A percentile compares a stretch with the other conserved stretches of the same genome.
These are phyloP conservation scores for Linderniella brevidens DNA, from an alignment of 257 asterid genomes.

Conservation along the genomic window DNA sequence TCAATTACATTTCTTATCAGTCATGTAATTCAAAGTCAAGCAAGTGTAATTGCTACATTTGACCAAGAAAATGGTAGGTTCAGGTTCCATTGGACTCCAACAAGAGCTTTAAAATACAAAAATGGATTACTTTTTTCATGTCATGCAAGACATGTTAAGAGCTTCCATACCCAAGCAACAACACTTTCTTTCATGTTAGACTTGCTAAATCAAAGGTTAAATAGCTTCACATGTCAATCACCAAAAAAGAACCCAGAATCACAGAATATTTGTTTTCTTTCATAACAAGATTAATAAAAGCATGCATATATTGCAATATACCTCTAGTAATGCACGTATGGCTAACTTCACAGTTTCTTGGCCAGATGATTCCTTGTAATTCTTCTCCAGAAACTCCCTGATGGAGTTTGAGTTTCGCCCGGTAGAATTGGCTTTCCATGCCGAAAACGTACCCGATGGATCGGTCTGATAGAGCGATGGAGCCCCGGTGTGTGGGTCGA, in stretches of 20 bases:
- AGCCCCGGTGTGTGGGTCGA: conserved; percentile 81
- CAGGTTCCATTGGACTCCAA: too few relatives aligned
- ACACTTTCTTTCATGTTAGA: too few relatives aligned
- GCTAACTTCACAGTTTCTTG: conserved; percentile 87
- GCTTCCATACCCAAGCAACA: too few relatives aligned
- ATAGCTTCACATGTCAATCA: too few relatives aligned
- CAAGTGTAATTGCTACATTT: background rate
- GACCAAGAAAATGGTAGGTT: background rate
- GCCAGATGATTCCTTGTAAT: conserved; percentile 93
- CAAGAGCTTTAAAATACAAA: too few relatives aligned
- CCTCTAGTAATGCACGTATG: conserved; percentile 94
- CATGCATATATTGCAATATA: conserved; percentile 11
- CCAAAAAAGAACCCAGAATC: too few relatives aligned
- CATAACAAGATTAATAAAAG: too few relatives aligned
- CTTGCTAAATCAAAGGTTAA: too few relatives aligned
- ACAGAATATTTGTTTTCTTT: too few relatives aligned
- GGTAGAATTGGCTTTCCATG: conserved; percentile 98
- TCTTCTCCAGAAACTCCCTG: conserved; percentile 93
- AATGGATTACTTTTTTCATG: too few relatives aligned
- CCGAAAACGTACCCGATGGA: conserved; percentile 96
- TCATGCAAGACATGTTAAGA: too few relatives aligned
- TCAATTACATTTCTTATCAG: background rate
- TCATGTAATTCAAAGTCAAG: too few relatives aligned
- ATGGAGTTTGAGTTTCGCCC: conserved; percentile 91
- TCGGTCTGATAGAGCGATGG: conserved; percentile 96